Conservation (phyloP, 768 basidiomycete species). For the Xanthoconium stramineum region DNA sequence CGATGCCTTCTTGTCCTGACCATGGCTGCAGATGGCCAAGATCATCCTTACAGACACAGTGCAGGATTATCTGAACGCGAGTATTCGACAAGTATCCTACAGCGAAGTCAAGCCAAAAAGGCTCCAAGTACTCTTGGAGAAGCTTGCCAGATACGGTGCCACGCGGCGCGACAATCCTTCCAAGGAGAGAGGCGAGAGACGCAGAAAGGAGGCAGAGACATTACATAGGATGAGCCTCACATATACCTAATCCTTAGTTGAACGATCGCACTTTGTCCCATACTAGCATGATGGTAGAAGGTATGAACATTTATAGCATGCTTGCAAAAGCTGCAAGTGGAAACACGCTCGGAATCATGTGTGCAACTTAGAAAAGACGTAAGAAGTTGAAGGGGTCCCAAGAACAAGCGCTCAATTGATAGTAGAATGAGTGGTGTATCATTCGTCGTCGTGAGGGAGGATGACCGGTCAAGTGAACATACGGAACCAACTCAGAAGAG, state of each 20-base stretch:
- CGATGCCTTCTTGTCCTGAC: slow-evolving; percentile 1
- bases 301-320: slow-evolving; percentile 21
- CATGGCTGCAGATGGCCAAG: slow-evolving; percentile 53
- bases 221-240: slow-evolving; percentile 53
- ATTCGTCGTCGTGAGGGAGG: slow-evolving; percentile 59
- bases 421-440: slow-evolving; percentile 44
- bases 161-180: slow-evolving; percentile 56
- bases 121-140: slow-evolving; percentile 73
- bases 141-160: slow-evolving; percentile 66
- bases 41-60: slow-evolving; percentile 73
- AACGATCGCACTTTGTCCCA: slow-evolving; percentile 8
- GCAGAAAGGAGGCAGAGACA: slow-evolving; percentile 74
- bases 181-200: slow-evolving; percentile 65
- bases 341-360: neutral
- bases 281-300: slow-evolving; percentile 1
- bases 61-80: slow-evolving; percentile 74
- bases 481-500: slow-evolving; percentile 39
- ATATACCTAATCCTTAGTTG: slow-evolving; percentile 12
- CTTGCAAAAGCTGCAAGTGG: slow-evolving; percentile 9
- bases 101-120: slow-evolving; percentile 64
- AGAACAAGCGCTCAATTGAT: slow-evolving; percentile 32
- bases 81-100: slow-evolving; percentile 65
- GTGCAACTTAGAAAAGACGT: neutral
- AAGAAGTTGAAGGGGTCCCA: slow-evolving; percentile 26
- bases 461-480: slow-evolving; percentile 50